phyloP scores from a whole-genome alignment of 805 yeast species.

The Starmerella apis region DNA sequence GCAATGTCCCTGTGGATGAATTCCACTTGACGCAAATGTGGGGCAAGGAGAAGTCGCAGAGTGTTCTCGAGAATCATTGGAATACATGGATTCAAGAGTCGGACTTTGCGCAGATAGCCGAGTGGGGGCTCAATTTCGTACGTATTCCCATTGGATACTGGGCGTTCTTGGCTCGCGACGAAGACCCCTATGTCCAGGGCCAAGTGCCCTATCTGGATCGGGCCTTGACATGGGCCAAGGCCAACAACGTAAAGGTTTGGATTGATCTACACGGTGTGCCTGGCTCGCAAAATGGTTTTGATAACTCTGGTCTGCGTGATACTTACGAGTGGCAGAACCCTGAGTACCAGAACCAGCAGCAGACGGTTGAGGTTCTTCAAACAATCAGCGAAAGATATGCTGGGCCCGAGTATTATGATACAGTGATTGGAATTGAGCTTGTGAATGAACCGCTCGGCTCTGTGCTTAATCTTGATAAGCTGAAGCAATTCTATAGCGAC shows the following conservation, averaged over 20 bases:
- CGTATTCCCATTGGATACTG: conserved; percentile 92
- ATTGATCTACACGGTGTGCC: conserved; percentile 93
- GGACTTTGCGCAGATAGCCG: conserved; percentile 51
- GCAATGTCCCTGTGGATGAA: conserved; percentile 66
- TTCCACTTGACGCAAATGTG: conserved; percentile 52
- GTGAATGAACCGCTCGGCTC: conserved; percentile 86
- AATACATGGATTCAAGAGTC: conserved; percentile 58
- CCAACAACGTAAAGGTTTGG: conserved; percentile 63
- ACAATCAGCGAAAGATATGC: conserved; percentile 57
- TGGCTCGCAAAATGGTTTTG: conserved; percentile 93
- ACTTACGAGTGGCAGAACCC: conserved; percentile 39
- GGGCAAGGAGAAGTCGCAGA: conserved; percentile 49
- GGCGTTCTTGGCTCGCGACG: conserved; percentile 57
- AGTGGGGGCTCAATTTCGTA: conserved; percentile 51
- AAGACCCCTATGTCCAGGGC: conserved; percentile 83
- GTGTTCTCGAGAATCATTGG: conserved; percentile 63
- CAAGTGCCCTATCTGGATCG: conserved; percentile 60
- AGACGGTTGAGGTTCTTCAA: conserved; percentile 48
- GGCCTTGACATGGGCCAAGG: conserved; percentile 67
- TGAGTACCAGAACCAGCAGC: conserved; percentile 37
- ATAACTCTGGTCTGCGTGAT: conserved; percentile 82
- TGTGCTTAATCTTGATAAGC: conserved; percentile 43
- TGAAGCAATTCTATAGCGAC: conserved; percentile 49
- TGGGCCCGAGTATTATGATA: conserved; percentile 48
- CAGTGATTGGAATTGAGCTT: conserved; percentile 72